Conservation (phyloP, 164 flowering plant genomes). For the Annona squamosa region DNA sequence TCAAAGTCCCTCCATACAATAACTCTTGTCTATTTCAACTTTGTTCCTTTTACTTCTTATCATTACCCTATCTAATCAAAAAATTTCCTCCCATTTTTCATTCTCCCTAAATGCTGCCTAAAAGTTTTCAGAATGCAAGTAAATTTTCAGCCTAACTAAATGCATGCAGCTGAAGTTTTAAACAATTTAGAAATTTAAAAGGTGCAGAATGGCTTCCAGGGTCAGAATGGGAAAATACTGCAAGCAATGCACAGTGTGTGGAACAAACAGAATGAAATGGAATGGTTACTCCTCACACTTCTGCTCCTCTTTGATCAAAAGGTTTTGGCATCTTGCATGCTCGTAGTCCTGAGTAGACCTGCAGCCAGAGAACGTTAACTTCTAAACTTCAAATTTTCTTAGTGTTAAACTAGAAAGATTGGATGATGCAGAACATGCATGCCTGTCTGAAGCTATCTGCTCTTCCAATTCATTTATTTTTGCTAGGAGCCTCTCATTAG, state of each 20-base stretch:
- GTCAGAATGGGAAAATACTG: not conserved
- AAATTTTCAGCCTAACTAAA: no score
- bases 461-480: slow-evolving; percentile 37
- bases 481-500: slow-evolving; percentile 34
- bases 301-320: slow-evolving; percentile 43
- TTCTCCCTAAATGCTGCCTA: no score
- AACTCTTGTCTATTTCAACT: no score
- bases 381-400: not conserved
- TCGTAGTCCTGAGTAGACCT: slow-evolving; percentile 40
- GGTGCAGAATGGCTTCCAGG: not conserved
- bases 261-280: not conserved
- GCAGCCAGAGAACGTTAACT: slow-evolving; percentile 17
- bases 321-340: slow-evolving; percentile 33
- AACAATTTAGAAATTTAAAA: no score
- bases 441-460: slow-evolving; percentile 48
- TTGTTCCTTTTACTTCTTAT: no score
- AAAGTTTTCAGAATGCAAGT: no score
- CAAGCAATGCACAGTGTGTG: not conserved
- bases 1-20: no score
- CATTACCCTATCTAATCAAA: no score
- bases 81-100: no score
- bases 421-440: slow-evolving; percentile 10
- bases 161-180: no score
- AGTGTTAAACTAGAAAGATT: not conserved
- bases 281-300: slow-evolving; percentile 41